phyloP scores from a whole-genome alignment of 1,139 yeast genomes.

The Lodderomyces jiufengensis region DNA sequence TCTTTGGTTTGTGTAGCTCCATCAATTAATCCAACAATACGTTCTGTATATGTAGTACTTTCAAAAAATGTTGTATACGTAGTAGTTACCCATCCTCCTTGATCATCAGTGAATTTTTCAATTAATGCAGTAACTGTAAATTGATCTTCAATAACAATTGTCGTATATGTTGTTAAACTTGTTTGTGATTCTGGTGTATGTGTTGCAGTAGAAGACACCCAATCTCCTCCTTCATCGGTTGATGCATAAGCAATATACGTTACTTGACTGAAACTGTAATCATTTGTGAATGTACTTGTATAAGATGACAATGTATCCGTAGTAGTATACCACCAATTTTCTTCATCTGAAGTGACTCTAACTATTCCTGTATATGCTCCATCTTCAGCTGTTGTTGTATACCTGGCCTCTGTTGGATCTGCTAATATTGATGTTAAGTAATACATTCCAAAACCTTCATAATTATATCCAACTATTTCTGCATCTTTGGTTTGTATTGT shows the following conservation, averaged over 20 bases:
- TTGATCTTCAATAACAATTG: not conserved
- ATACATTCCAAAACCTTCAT: not conserved
- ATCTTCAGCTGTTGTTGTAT: not conserved
- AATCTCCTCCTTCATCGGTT: not conserved
- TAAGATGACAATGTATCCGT: not conserved
- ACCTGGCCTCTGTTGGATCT: not conserved
- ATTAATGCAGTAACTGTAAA: not conserved
- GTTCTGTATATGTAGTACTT: not conserved
- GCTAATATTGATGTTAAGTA: not conserved
- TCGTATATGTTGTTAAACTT: not conserved
- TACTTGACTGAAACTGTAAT: too few relatives aligned
- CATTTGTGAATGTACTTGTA: not conserved
- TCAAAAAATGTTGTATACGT: not conserved
- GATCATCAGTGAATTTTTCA: not conserved
- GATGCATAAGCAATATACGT: not conserved
- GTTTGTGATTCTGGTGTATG: conserved; percentile 1
- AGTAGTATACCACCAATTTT: conserved; percentile 1
- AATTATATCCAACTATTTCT: not conserved
- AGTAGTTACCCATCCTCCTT: not conserved
- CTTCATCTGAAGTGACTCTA: conserved; percentile 1
- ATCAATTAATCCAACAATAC: not conserved
- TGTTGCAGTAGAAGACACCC: not conserved
- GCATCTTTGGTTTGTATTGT: conserved; percentile 1
- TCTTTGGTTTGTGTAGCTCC: not conserved
- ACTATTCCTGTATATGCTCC: conserved; percentile 1